Base-by-base conservation (phyloP, 164 flowering plant species). In the Sedum album region DNA sequence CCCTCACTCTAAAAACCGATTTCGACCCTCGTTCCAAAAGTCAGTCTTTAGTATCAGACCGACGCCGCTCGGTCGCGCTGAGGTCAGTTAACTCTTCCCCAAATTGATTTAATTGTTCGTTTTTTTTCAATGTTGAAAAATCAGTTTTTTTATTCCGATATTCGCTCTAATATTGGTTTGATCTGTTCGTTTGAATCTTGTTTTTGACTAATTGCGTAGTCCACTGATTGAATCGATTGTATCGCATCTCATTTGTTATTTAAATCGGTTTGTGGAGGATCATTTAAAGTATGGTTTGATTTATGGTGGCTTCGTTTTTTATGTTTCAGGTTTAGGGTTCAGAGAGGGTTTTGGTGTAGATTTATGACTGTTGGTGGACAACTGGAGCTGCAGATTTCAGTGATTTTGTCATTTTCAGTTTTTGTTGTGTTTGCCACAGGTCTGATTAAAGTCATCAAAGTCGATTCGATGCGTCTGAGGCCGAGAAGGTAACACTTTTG, bases 401-500 rank as follows among this genome's bases (percentile, higher is more conserved):
- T 14, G 13, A 21, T 53, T 23, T 53, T 14, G 6, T 53, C 28
- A 6, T 4, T 2, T 21, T 25, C 14, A 13, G 10, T 7, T 28
- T 7, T 44, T 44, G 48, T 49, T 49, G 25, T 53, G 28, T 6
- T 8, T 53, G 60, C 2, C 0, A 30, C 60, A 11, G 23, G 14
- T 53, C 28, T 23, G 28, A 23, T 53, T 53, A 6, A 53, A 18
- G 60, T 53, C 28, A 3, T 2, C 60, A 6, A 13, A 53, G 60
- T 53, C 30, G 30, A 23, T 86, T 86, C 91, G 88, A 91, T 91
- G 97, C 89, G 84, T 85, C 88, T 89, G 93, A 88, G 87, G 73
- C 85, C 87, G 72, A 85, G 74, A 82, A 80, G 96, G 97, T 89
- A 48, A 21, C 13, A 14, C 42, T 8, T 20, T 26, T 14, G 10